A percentile compares a stretch with the other conserved stretches of the same genome.
These are phyloP conservation scores for Candida ulmi DNA, from an alignment of 805 yeast species.

Conservation along the genomic window DNA sequence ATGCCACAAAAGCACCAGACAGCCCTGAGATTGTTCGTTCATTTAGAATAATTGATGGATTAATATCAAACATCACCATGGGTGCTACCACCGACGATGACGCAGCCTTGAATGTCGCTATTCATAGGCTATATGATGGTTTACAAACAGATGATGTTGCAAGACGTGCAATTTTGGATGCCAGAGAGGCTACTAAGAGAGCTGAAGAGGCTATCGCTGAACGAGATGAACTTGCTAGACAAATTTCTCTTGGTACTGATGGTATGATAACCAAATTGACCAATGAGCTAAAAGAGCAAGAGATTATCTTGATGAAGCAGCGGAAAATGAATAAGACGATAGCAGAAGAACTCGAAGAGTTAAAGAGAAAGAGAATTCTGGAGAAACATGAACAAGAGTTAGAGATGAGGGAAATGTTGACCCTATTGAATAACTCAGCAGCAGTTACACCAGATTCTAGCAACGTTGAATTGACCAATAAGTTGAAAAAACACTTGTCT, in stretches of 20 bases:
- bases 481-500: constrained; percentile 33
- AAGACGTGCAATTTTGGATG: constrained; percentile 56
- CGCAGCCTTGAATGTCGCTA: constrained; percentile 69
- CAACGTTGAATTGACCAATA: constrained; percentile 29
- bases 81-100: constrained; percentile 44
- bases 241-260: constrained; percentile 70
- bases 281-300: constrained; percentile 59
- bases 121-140: constrained; percentile 64
- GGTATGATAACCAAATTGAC: constrained; percentile 59
- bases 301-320: constrained; percentile 49
- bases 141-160: constrained; percentile 86
- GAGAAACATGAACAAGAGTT: constrained; percentile 75
- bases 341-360: constrained; percentile 54
- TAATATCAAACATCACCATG: constrained; percentile 55
- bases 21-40: constrained; percentile 44
- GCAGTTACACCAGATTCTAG: constrained; percentile 23
- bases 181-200: constrained; percentile 44
- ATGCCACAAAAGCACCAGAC: constrained; percentile 37
- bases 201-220: constrained; percentile 56
- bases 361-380: constrained; percentile 46
- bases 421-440: constrained; percentile 48
- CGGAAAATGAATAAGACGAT: constrained; percentile 59
- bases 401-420: constrained; percentile 68
- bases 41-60: constrained; percentile 57
- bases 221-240: constrained; percentile 56